phyloP scores from a whole-genome alignment of 2,329 filamentous ascomycete species.

The Trichoderma aggressivum region DNA sequence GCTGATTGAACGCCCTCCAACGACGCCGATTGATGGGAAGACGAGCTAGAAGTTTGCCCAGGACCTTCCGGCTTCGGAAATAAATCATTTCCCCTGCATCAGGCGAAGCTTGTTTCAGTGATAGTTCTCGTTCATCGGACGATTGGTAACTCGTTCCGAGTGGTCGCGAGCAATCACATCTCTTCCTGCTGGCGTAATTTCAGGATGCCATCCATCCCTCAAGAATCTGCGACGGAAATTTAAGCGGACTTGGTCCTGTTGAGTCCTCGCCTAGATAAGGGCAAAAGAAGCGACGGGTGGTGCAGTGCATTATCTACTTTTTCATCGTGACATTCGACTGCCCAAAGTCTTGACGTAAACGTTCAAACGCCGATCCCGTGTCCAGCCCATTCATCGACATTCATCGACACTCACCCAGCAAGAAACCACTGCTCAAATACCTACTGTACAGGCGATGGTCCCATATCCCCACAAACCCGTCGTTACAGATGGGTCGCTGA shows the following conservation, averaged over 20 bases:
- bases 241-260: background rate
- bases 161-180: background rate
- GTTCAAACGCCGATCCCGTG: background rate
- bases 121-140: background rate
- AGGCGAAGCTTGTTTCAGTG: background rate
- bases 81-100: conserved; percentile 1
- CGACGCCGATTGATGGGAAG: background rate
- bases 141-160: background rate
- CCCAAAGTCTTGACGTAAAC: background rate
- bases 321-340: background rate
- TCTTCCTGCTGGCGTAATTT: background rate
- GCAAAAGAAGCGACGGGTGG: background rate
- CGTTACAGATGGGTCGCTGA: background rate
- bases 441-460: background rate
- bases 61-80: conserved; percentile 11
- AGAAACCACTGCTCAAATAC: background rate
- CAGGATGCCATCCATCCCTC: background rate
- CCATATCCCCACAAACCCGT: background rate
- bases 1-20: background rate
- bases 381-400: background rate
- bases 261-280: background rate
- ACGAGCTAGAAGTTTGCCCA: conserved; percentile 3
- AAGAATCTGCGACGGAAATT: background rate
- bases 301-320: background rate
- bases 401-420: background rate